phyloP scores from a whole-genome alignment of 2,329 filamentous ascomycete species.

The Fusarium subtropicale region DNA sequence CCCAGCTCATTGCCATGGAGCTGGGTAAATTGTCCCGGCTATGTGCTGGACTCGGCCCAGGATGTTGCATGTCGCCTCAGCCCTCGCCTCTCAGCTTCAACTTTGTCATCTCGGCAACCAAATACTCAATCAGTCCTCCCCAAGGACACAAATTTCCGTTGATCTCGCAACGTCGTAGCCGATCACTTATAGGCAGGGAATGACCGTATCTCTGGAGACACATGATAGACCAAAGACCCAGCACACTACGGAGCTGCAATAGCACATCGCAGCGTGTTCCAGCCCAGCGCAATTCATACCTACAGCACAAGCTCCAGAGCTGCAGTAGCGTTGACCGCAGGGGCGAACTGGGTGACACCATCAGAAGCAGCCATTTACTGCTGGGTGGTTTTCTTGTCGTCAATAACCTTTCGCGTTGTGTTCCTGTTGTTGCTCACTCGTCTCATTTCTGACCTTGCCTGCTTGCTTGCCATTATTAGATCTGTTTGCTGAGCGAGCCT shows the following conservation, averaged over 20 bases:
- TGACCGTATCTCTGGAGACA: conserved; percentile 24
- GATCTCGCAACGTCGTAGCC: conserved; percentile 39
- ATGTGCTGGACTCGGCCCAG: conserved; percentile 18
- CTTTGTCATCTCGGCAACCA: conserved; percentile 35
- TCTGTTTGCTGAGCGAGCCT: conserved; percentile 9
- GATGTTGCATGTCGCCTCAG: conserved; percentile 19
- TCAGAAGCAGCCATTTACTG: conserved; percentile 27
- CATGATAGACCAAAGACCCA: conserved; percentile 23
- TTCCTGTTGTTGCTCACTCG: conserved; percentile 21
- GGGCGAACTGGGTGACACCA: conserved; percentile 28
- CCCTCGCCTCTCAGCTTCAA: conserved; percentile 29
- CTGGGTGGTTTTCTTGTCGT: conserved; percentile 20
- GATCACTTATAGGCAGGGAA: conserved; percentile 39
- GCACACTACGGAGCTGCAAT: conserved; percentile 20
- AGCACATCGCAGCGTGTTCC: conserved; percentile 6
- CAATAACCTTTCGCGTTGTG: conserved; percentile 17
- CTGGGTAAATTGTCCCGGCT: conserved; percentile 37
- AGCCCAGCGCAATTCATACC: background rate
- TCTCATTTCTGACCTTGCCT: conserved; percentile 23
- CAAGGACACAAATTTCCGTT: conserved; percentile 36
- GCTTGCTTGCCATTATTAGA: conserved; percentile 2
- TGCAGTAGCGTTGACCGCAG: conserved; percentile 37
- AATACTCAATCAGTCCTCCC: conserved; percentile 15
- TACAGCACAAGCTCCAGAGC: conserved; percentile 23
- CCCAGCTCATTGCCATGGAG: conserved; percentile 25